These are phyloP conservation scores for Aspergillus terreus DNA, from an alignment of 2,329 filamentous ascomycete genomes.

Conservation along the genomic window DNA sequence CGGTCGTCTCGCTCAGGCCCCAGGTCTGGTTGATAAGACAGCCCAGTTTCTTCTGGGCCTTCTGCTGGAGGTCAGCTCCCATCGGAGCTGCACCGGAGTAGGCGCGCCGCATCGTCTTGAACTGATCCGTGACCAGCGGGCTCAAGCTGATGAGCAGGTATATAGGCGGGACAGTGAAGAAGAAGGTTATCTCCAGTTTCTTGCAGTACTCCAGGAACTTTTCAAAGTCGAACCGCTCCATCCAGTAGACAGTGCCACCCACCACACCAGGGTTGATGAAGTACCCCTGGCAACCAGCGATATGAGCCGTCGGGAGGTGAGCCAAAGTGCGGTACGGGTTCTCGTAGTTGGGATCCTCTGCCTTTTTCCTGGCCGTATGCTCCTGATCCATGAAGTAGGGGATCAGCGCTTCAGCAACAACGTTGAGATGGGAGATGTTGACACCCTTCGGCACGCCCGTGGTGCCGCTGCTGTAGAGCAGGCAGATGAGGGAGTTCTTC, in stretches of 20 bases:
- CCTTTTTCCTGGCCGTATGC: conserved; percentile 3
- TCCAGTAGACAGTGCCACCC: conserved; percentile 38
- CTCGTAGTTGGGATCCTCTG: conserved; percentile 19
- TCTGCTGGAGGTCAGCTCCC: conserved; percentile 10
- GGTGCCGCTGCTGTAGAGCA: conserved; percentile 52
- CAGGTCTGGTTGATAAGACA: conserved; percentile 44
- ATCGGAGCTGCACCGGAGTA: conserved; percentile 13
- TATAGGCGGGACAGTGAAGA: conserved; percentile 50
- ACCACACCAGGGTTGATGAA: conserved; percentile 35
- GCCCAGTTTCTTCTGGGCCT: conserved; percentile 13
- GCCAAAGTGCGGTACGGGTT: conserved; percentile 22
- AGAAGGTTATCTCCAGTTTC: conserved; percentile 47
- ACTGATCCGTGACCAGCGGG: conserved; percentile 38
- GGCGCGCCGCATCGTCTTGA: conserved; percentile 30
- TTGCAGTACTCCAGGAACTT: conserved; percentile 45
- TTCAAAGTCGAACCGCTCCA: conserved; percentile 45
- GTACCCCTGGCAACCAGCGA: conserved; percentile 38
- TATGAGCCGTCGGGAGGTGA: conserved; percentile 50
- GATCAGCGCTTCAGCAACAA: conserved; percentile 43
- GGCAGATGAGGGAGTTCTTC: conserved; percentile 12
- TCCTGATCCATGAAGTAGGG: conserved; percentile 11
- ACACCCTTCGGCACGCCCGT: conserved; percentile 58
- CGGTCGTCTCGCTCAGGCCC: conserved; percentile 50
- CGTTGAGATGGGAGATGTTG: conserved; percentile 54
- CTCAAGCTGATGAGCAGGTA: conserved; percentile 46